These are phyloP conservation scores for Blastocystis sp. DNA, from an alignment of 352 stramenopile species.

Conservation along the genomic window DNA sequence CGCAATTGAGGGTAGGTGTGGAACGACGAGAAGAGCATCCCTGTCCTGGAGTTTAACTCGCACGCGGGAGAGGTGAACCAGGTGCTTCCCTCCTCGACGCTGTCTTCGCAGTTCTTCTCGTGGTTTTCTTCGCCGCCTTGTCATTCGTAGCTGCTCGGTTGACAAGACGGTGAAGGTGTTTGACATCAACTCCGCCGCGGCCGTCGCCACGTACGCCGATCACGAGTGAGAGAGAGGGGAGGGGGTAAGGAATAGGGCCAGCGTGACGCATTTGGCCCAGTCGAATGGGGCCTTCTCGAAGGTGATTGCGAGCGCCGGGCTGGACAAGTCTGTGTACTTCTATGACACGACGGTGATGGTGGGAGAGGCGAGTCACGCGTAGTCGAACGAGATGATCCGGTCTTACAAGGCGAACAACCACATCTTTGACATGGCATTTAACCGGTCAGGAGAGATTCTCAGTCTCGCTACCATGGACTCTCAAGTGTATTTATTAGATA, in stretches of 20 bases:
- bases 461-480: conserved; percentile 48
- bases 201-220: background rate
- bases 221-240: conserved; percentile 10
- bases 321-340: conserved; percentile 28
- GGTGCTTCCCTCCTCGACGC: conserved; percentile 7
- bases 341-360: conserved; percentile 18
- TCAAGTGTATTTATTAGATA: conserved; percentile 62
- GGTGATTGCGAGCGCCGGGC: conserved; percentile 33
- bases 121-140: background rate
- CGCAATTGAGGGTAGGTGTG: conserved; percentile 23
- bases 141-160: conserved; percentile 1
- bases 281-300: conserved; percentile 41
- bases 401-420: conserved; percentile 47
- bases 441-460: conserved; percentile 4
- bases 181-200: conserved; percentile 23
- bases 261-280: conserved; percentile 26
- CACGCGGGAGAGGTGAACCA: conserved; percentile 48
- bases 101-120: conserved; percentile 13
- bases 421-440: conserved; percentile 55
- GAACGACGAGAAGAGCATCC: conserved; percentile 55
- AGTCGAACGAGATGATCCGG: conserved; percentile 58
- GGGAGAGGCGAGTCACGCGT: background rate
- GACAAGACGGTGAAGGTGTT: conserved; percentile 63
- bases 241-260: background rate
- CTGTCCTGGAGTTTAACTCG: conserved; percentile 25